These are phyloP conservation scores for Ophiocordyceps australis DNA, from an alignment of 2,329 filamentous ascomycete genomes.

Conservation along the genomic window DNA sequence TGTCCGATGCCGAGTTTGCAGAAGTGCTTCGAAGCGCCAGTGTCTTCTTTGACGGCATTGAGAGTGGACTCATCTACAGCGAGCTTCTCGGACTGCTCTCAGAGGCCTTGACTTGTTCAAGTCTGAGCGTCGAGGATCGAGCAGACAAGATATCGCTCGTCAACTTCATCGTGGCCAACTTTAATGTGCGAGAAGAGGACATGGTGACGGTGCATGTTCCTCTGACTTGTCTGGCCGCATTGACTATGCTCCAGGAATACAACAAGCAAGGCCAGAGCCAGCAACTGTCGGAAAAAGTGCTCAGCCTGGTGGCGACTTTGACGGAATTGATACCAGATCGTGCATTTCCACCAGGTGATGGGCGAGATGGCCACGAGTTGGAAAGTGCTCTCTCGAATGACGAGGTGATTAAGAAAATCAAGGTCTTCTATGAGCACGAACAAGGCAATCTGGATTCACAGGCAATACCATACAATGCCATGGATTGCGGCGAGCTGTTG, in stretches of 20 bases:
- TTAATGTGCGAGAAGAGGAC: slow-evolving; percentile 91
- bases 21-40: slow-evolving; percentile 88
- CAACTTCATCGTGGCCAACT: slow-evolving; percentile 67
- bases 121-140: slow-evolving; percentile 24
- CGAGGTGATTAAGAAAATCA: slow-evolving; percentile 43
- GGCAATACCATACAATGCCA: slow-evolving; percentile 37
- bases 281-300: slow-evolving; percentile 16
- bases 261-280: slow-evolving; percentile 11
- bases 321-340: slow-evolving; percentile 47
- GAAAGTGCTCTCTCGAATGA: slow-evolving; percentile 8
- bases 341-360: slow-evolving; percentile 25
- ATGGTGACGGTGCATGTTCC: slow-evolving; percentile 83
- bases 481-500: slow-evolving; percentile 41
- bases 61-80: slow-evolving; percentile 82
- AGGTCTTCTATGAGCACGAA: slow-evolving; percentile 49
- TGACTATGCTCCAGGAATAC: slow-evolving; percentile 46
- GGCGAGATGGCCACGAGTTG: slow-evolving; percentile 1
- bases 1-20: slow-evolving; percentile 51
- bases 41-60: slow-evolving; percentile 93
- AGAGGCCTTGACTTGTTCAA: slow-evolving; percentile 33
- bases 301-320: slow-evolving; percentile 34
- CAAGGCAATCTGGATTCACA: slow-evolving; percentile 50
- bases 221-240: slow-evolving; percentile 33
- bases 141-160: slow-evolving; percentile 53
- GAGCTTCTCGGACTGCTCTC: slow-evolving; percentile 56